Evolutionary conservation across 108 stramenopile species (phyloP).

Genomic region (Licmophora abbreviata): DNA sequence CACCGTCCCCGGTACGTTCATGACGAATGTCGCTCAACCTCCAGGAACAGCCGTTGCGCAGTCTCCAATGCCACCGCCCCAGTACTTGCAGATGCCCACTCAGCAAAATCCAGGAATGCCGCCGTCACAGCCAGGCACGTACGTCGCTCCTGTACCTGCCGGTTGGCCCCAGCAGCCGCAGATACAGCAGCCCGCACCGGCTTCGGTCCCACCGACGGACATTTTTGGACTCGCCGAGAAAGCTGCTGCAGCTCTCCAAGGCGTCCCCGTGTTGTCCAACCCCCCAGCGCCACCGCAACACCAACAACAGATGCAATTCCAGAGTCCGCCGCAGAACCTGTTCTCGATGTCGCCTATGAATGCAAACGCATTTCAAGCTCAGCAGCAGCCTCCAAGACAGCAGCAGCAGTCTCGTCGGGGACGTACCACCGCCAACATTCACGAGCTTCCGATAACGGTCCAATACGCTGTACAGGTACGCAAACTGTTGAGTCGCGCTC

Average conservation of each 20-base stretch:
- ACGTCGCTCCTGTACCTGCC: background rate
- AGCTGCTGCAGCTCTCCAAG: constrained; percentile 67
- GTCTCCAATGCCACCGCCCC: too few species aligned
- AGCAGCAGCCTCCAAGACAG: constrained; percentile 10
- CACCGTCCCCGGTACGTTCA: background rate
- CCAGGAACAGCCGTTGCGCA: too few species aligned
- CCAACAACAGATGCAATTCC: constrained; percentile 10
- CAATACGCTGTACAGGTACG: constrained; percentile 65
- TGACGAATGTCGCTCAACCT: background rate
- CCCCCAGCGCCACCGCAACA: constrained; percentile 4
- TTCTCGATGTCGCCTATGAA: background rate
- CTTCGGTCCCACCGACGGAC: constrained; percentile 20
- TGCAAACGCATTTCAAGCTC: background rate
- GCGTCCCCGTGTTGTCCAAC: constrained; percentile 24
- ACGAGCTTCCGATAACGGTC: constrained; percentile 47
- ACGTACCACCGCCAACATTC: constrained; percentile 35
- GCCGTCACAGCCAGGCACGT: constrained; percentile 2
- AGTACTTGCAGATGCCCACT: constrained; percentile 1
- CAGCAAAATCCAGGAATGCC: constrained; percentile 1
- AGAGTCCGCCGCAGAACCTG: constrained; percentile 13
- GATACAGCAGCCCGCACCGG: constrained; percentile 13
- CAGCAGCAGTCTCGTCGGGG: constrained; percentile 6
- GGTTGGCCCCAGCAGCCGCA: constrained; percentile 19
- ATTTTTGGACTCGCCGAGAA: constrained; percentile 73
- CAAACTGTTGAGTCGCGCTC: background rate